Conservation (phyloP, 2,329 filamentous ascomycete species). For the Cordyceps fumosorosea region DNA sequence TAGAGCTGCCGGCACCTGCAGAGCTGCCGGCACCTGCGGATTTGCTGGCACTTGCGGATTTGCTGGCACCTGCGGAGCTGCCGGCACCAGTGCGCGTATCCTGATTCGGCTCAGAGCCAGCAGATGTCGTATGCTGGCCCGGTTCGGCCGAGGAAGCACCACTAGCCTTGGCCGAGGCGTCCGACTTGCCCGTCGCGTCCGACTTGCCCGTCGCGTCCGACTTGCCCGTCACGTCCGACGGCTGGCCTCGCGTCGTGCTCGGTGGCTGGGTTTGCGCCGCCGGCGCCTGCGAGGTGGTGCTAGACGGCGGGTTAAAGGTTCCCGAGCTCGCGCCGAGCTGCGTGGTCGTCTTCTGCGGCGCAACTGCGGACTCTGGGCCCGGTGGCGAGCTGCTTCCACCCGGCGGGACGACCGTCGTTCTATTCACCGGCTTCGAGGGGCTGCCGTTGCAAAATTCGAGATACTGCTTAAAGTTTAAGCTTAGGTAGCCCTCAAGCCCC, state of each 20-base stretch:
- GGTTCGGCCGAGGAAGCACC: no score
- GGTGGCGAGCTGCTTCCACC: conserved; percentile 2
- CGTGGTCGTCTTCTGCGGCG: conserved; percentile 19
- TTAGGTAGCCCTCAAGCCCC: conserved; percentile 25
- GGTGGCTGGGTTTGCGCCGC: neutral
- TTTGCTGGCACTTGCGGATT: no score
- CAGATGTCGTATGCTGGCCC: no score
- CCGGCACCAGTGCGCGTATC: no score
- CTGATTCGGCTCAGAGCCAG: neutral
- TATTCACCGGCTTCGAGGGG: conserved; percentile 14
- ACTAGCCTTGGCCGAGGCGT: no score
- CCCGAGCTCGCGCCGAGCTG: conserved; percentile 21
- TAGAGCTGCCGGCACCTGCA: no score
- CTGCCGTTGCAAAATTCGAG: conserved; percentile 37
- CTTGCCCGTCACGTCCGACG: neutral
- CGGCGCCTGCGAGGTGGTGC: neutral
- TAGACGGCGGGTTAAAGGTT: conserved; percentile 14
- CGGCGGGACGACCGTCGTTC: neutral
- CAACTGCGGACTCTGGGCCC: conserved; percentile 21
- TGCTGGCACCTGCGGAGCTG: no score
- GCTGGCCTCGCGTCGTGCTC: neutral
- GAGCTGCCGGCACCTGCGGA: no score
- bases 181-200: no score
- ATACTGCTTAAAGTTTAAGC: conserved; percentile 36
- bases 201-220: no score